Conservation (phyloP, 257 asterid genomes). For the Knoxia roxburghii region DNA sequence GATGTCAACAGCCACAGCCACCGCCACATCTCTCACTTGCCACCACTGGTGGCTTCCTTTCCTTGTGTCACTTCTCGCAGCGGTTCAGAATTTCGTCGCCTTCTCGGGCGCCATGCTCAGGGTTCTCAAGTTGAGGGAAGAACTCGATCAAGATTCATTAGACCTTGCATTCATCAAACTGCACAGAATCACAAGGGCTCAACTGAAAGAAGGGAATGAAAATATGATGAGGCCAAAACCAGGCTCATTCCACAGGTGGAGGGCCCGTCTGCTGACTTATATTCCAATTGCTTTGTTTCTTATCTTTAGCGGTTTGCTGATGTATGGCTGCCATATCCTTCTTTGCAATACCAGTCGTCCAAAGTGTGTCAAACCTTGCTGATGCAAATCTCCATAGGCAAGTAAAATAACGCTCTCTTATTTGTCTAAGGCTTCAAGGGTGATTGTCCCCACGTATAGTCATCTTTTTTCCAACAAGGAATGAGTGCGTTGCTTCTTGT, state of each 20-base stretch:
- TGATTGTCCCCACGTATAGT: not conserved
- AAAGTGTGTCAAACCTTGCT: constrained; percentile 40
- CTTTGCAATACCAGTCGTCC: constrained; percentile 32
- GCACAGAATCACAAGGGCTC: constrained; percentile 23
- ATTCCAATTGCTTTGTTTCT: constrained; percentile 26
- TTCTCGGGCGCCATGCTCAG: constrained; percentile 17
- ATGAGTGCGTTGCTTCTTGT: not conserved
- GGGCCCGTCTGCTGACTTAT: constrained; percentile 20
- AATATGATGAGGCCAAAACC: constrained; percentile 31
- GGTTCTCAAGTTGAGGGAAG: constrained; percentile 29
- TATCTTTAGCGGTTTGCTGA: constrained; percentile 33
- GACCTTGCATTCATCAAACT: constrained; percentile 33
- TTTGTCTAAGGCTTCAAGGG: not conserved
- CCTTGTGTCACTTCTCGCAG: constrained; percentile 39
- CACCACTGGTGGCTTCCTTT: constrained; percentile 48
- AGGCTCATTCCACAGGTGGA: constrained; percentile 21
- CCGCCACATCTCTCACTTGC: constrained; percentile 28
- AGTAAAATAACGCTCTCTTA: not conserved
- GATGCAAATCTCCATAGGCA: not conserved
- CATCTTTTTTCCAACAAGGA: not conserved
- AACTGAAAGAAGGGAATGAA: constrained; percentile 23
- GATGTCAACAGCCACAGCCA: constrained; percentile 32
- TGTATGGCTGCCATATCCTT: constrained; percentile 37
- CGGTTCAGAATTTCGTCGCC: constrained; percentile 30
- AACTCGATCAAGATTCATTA: constrained; percentile 35